Evolutionary conservation across 2,329 filamentous ascomycete species (phyloP).

Genomic region (Venturiaceae sp.): DNA sequence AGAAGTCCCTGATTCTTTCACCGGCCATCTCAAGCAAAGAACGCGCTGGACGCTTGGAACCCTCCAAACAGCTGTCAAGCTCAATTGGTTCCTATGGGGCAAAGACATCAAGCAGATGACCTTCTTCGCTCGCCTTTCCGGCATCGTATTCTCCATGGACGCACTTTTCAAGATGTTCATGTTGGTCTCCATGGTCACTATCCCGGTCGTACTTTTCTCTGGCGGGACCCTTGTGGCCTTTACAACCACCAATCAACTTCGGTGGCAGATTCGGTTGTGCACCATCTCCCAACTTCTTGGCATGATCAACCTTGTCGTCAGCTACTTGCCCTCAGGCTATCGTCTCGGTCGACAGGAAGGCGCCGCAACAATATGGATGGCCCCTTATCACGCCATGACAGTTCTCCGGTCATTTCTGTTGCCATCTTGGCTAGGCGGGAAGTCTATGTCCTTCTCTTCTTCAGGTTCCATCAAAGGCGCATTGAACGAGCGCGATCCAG

Average conservation of each 20-base stretch:
- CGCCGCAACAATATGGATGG: constrained; percentile 52
- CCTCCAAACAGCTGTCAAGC: constrained; percentile 49
- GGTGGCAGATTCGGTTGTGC: constrained; percentile 47
- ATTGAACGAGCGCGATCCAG: constrained; percentile 47
- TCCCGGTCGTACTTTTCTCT: constrained; percentile 49
- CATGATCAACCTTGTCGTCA: constrained; percentile 47
- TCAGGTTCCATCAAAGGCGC: constrained; percentile 48
- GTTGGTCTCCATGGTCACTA: constrained; percentile 45
- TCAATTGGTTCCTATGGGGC: constrained; percentile 50
- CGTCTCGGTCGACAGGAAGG: constrained; percentile 48
- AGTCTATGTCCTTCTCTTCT: constrained; percentile 49
- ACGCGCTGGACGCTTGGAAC: constrained; percentile 31
- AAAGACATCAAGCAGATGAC: constrained; percentile 44
- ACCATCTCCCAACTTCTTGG: constrained; percentile 42
- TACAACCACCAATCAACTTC: constrained; percentile 41
- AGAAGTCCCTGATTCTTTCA: constrained; percentile 47
- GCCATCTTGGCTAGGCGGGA: constrained; percentile 47
- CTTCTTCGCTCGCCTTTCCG: constrained; percentile 47
- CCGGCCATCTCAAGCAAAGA: constrained; percentile 46
- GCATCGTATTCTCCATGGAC: constrained; percentile 35
- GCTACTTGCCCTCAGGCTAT: constrained; percentile 51
- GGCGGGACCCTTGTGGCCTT: constrained; percentile 50
- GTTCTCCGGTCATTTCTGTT: constrained; percentile 49
- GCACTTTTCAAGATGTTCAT: constrained; percentile 48
- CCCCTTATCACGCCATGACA: constrained; percentile 49